Percentiles rank a stretch among this genome's conserved stretches.
These are phyloP conservation scores for Colletotrichum chlorophyti DNA, from an alignment of 2,329 filamentous ascomycete genomes.

Conservation along the genomic window DNA sequence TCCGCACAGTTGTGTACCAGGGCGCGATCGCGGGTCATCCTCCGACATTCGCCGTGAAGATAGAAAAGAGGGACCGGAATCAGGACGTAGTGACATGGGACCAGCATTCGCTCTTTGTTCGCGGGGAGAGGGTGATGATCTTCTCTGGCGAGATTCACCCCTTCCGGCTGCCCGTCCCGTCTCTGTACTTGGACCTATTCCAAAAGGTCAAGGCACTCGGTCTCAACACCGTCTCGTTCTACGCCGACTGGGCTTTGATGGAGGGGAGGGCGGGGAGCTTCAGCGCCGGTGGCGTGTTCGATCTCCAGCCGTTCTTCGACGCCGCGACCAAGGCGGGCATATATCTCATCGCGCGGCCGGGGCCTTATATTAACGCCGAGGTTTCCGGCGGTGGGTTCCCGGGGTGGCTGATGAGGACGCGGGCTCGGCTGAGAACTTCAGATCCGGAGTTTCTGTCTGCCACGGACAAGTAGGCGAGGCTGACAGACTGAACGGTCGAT, in stretches of 20 bases:
- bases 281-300: slow-evolving; percentile 74
- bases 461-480: slow-evolving; percentile 64
- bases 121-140: slow-evolving; percentile 73
- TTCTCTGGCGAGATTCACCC: slow-evolving; percentile 80
- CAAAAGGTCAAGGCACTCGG: slow-evolving; percentile 84
- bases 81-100: slow-evolving; percentile 70
- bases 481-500: too few relatives aligned
- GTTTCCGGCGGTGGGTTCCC: slow-evolving; percentile 79
- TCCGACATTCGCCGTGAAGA: slow-evolving; percentile 31
- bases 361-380: slow-evolving; percentile 83
- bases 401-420: slow-evolving; percentile 77
- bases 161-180: slow-evolving; percentile 57
- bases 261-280: slow-evolving; percentile 78
- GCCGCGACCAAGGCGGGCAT: slow-evolving; percentile 76
- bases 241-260: slow-evolving; percentile 78
- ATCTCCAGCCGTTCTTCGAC: slow-evolving; percentile 76
- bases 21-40: slow-evolving; percentile 18
- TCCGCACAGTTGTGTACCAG: slow-evolving; percentile 29
- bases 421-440: slow-evolving; percentile 68
- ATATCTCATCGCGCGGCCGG: slow-evolving; percentile 75
- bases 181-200: slow-evolving; percentile 72
- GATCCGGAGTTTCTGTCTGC: slow-evolving; percentile 68
- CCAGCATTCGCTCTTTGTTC: slow-evolving; percentile 72
- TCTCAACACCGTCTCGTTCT: slow-evolving; percentile 82
- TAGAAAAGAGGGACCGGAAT: slow-evolving; percentile 34